phyloP scores from a whole-genome alignment of 169 alveolate genomes.

The Plasmodium gonderi region DNA sequence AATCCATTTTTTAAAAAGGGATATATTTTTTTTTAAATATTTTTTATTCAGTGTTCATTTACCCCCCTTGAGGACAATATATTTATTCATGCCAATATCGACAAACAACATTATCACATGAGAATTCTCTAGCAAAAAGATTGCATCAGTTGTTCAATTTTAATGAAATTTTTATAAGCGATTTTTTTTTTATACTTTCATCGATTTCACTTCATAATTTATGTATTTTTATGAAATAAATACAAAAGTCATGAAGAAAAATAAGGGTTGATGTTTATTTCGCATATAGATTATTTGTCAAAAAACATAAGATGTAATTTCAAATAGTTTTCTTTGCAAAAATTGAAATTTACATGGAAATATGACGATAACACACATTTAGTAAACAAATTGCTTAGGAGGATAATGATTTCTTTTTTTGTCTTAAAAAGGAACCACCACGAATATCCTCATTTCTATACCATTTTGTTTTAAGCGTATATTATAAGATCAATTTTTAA shows the following conservation, averaged over 20 bases:
- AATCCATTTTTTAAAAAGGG: neutral
- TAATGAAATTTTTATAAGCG: too few relatives aligned
- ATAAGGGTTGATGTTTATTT: neutral
- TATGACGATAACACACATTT: neutral
- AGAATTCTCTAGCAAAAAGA: neutral
- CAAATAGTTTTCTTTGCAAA: too few relatives aligned
- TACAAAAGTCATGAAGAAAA: neutral
- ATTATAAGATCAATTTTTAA: neutral
- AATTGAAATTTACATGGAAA: too few relatives aligned
- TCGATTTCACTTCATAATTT: neutral
- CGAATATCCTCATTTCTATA: neutral
- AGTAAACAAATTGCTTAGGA: neutral
- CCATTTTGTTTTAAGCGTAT: neutral
- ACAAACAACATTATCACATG: neutral
- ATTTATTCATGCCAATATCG: neutral
- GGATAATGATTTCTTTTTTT: neutral
- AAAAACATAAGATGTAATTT: neutral
- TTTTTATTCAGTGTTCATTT: neutral
- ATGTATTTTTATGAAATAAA: neutral
- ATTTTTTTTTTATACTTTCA: neutral
- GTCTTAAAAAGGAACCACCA: neutral
- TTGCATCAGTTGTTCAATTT: neutral
- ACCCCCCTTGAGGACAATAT: neutral
- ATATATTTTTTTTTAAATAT: neutral
- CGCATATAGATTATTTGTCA: neutral